Percentiles rank a stretch among this genome's conserved stretches.
Conservation (phyloP, 257 asterid species). For the Paulownia fortunei region DNA sequence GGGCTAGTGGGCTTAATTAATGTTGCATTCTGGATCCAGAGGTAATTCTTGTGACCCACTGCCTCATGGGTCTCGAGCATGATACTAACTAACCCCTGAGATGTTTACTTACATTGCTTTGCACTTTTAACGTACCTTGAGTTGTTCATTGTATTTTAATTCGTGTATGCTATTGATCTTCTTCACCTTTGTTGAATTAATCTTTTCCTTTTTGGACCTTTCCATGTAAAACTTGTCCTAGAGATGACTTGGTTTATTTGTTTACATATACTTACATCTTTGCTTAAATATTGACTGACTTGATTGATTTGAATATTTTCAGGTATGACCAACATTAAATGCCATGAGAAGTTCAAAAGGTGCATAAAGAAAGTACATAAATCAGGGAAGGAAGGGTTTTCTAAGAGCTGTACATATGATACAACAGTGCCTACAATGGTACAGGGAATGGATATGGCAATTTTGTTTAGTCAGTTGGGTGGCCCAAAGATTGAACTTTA, state of each 20-base stretch:
- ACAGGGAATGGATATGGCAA: slow-evolving; percentile 92
- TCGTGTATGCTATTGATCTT: not conserved
- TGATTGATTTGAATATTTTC: slow-evolving; percentile 26
- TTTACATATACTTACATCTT: not conserved
- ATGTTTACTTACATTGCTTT: not conserved
- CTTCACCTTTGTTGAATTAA: not conserved
- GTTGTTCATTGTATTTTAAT: not conserved
- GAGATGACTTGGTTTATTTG: not conserved
- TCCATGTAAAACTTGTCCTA: not conserved
- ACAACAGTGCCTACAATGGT: slow-evolving; percentile 84
- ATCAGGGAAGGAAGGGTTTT: slow-evolving; percentile 81
- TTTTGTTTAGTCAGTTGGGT: slow-evolving; percentile 81
- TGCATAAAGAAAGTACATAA: slow-evolving; percentile 83
- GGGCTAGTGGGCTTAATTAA: not conserved
- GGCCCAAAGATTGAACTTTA: slow-evolving; percentile 64
- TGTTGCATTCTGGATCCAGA: not conserved
- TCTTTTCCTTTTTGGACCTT: not conserved
- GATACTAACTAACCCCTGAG: not conserved
- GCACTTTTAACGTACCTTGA: not conserved
- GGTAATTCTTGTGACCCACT: not conserved
- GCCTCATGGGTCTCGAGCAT: not conserved
- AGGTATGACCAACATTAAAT: slow-evolving; percentile 76
- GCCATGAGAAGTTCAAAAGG: slow-evolving; percentile 88
- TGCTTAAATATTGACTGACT: not conserved
- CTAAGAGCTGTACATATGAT: slow-evolving; percentile 70